These are phyloP conservation scores for Ramalina intermedia DNA, from an alignment of 495 filamentous ascomycete genomes.

Conservation along the genomic window DNA sequence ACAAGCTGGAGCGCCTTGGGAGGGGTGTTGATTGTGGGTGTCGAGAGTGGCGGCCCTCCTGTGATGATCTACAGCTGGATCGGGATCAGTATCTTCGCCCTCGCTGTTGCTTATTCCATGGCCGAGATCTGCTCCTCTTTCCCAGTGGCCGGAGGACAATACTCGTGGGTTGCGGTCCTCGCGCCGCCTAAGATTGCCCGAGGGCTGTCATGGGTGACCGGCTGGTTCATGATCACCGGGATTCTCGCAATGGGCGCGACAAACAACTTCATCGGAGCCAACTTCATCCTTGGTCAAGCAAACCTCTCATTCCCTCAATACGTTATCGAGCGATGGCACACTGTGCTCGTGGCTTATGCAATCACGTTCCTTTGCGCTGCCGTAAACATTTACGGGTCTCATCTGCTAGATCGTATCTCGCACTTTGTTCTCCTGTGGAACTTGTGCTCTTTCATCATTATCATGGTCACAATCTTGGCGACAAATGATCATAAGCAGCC, in stretches of 20 bases:
- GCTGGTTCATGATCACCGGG: slow-evolving; percentile 39
- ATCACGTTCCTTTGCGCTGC: slow-evolving; percentile 28
- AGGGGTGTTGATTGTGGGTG: slow-evolving; percentile 41
- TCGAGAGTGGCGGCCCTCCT: slow-evolving; percentile 39
- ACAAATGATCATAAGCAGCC: slow-evolving; percentile 40
- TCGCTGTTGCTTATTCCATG: slow-evolving; percentile 42
- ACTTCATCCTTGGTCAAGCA: slow-evolving; percentile 40
- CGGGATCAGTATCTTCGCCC: slow-evolving; percentile 31
- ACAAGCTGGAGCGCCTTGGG: slow-evolving; percentile 43
- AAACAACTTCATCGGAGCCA: slow-evolving; percentile 41
- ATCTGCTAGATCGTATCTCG: slow-evolving; percentile 37
- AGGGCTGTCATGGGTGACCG: slow-evolving; percentile 33
- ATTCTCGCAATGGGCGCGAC: slow-evolving; percentile 43
- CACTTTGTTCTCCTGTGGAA: slow-evolving; percentile 40
- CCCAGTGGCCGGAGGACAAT: slow-evolving; percentile 40
- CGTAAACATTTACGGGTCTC: slow-evolving; percentile 37
- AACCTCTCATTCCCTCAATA: slow-evolving; percentile 39
- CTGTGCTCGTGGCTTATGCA: slow-evolving; percentile 36
- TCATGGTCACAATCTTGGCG: slow-evolving; percentile 36
- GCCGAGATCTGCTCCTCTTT: slow-evolving; percentile 30
- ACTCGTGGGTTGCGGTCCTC: slow-evolving; percentile 42
- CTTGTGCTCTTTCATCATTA: slow-evolving; percentile 35
- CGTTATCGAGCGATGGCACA: slow-evolving; percentile 42
- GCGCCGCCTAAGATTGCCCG: slow-evolving; percentile 36
- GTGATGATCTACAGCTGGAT: slow-evolving; percentile 46